A percentile compares a stretch with the other conserved stretches of the same genome.
Evolutionary conservation across 805 yeast genomes (phyloP).

Genomic region (Wickerhamiella occidentalis): DNA sequence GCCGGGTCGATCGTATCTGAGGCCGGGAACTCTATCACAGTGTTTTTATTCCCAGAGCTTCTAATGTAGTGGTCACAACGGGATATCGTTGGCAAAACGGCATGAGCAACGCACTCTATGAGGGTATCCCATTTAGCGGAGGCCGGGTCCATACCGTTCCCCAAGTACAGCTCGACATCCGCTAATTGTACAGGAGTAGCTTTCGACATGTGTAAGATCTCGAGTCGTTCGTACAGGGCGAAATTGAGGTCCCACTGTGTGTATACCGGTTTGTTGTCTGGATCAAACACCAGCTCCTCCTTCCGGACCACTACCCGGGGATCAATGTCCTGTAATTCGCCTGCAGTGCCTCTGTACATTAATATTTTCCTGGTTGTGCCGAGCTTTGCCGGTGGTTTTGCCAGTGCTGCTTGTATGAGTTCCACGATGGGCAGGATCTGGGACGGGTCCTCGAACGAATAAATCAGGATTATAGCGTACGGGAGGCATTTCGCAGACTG

Average conservation of each 20-base stretch:
- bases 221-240: slow-evolving; percentile 63
- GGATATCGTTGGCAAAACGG: slow-evolving; percentile 18
- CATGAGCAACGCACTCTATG: slow-evolving; percentile 27
- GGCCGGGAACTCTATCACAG: slow-evolving; percentile 9
- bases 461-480: slow-evolving; percentile 66
- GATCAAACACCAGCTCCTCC: slow-evolving; percentile 17
- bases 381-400: slow-evolving; percentile 16
- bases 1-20: slow-evolving; percentile 37
- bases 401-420: slow-evolving; percentile 14
- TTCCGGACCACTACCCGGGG: slow-evolving; percentile 19
- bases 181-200: slow-evolving; percentile 43
- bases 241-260: slow-evolving; percentile 37
- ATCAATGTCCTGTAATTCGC: slow-evolving; percentile 12
- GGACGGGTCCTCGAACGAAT: slow-evolving; percentile 37
- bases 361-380: slow-evolving; percentile 12
- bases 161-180: slow-evolving; percentile 52
- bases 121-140: slow-evolving; percentile 27
- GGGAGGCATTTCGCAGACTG: slow-evolving; percentile 73
- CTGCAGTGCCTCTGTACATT: slow-evolving; percentile 11
- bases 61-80: slow-evolving; percentile 20
- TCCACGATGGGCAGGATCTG: slow-evolving; percentile 7
- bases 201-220: slow-evolving; percentile 69
- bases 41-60: slow-evolving; percentile 14
- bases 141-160: slow-evolving; percentile 57
- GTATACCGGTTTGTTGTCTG: slow-evolving; percentile 16